Percentiles rank a stretch among this genome's conserved stretches.
phyloP scores from a whole-genome alignment of 148 eudicot species.

The Rhododendron mucronatum region DNA sequence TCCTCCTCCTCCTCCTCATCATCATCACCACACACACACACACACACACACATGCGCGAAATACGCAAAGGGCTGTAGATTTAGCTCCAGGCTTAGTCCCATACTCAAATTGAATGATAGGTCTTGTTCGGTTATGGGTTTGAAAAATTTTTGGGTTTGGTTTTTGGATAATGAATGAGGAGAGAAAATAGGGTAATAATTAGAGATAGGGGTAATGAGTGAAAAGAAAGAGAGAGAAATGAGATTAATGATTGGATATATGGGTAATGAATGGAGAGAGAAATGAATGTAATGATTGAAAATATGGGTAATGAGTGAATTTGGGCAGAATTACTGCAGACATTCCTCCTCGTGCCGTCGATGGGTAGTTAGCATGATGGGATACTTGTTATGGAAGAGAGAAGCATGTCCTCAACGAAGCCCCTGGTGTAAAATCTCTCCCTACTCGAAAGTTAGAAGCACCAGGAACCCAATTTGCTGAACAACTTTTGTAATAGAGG shows the following conservation, averaged over 20 bases:
- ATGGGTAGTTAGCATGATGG: constrained; percentile 41
- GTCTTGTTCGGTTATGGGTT: too few species aligned
- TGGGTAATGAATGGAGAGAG: too few species aligned
- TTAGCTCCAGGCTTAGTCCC: too few species aligned
- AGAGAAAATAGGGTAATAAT: too few species aligned
- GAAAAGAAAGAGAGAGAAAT: too few species aligned
- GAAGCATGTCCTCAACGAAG: constrained; percentile 58
- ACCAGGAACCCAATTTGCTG: constrained; percentile 89
- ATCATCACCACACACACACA: background rate
- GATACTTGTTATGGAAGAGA: constrained; percentile 55
- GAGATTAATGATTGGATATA: too few species aligned
- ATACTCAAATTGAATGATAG: constrained; percentile 34
- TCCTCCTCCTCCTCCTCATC: background rate
- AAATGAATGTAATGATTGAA: too few species aligned
- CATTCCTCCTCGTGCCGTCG: constrained; percentile 86
- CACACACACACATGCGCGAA: background rate
- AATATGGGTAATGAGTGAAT: too few species aligned
- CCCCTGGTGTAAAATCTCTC: constrained; percentile 65
- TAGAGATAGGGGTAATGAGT: too few species aligned
- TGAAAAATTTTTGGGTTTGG: too few species aligned
- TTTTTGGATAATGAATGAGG: too few species aligned
- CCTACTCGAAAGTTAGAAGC: constrained; percentile 53
- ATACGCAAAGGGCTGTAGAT: background rate
- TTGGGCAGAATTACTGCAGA: constrained; percentile 53
- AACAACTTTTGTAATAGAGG: constrained; percentile 67